Evolutionary conservation across 768 basidiomycete genomes (phyloP), one percentile per base, ranked within the genome.

Genomic region (Cyathus striatus): DNA sequence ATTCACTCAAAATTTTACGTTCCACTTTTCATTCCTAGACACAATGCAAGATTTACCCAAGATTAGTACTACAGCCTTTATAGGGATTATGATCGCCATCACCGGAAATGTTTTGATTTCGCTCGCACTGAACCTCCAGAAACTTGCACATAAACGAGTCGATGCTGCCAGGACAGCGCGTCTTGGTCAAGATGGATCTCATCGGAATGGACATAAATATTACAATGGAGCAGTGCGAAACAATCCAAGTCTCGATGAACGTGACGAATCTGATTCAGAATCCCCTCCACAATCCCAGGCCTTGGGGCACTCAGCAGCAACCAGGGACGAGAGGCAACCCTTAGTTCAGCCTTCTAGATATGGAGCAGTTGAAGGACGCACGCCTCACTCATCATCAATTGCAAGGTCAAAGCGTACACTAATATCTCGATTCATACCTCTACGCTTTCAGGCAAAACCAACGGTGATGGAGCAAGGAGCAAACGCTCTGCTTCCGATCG

Each of bases 91-190:
- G 4, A 80, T 93, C 25, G 86, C 92, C 3, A 77, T 95, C 43
- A 69, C 74, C 6, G 93, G 93, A 23, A 95, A 95, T 56, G 64
- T 93, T 9, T 76, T 96, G 48, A 92, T 97, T 48, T 89, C 87
- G 7, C 74, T 94, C 18, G 94, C 91, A 13, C 74, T 98, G 49
- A 96, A 96, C 64, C 68, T 88, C 24, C 94, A 98, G 64, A 97
- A 96, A 59, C 76, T 95, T 14, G 91, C 91, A 1, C 93, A 95
- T 66, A 73, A 76, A 50, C 75, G 84, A 22, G 69, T 87, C 23
- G 79, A 80, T 50, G 65, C 56, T n/a, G n/a, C n/a, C n/a, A n/a
- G n/a, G n/a, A n/a, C n/a, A n/a, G n/a, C n/a, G n/a, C n/a, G n/a
- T n/a, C n/a, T n/a, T n/a, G n/a, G n/a, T n/a, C n/a, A n/a, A n/a